Percentiles rank a stretch among this genome's conserved stretches.
Evolutionary conservation across 2,329 filamentous ascomycete species (phyloP).

Genomic region (Fusarium poae): DNA sequence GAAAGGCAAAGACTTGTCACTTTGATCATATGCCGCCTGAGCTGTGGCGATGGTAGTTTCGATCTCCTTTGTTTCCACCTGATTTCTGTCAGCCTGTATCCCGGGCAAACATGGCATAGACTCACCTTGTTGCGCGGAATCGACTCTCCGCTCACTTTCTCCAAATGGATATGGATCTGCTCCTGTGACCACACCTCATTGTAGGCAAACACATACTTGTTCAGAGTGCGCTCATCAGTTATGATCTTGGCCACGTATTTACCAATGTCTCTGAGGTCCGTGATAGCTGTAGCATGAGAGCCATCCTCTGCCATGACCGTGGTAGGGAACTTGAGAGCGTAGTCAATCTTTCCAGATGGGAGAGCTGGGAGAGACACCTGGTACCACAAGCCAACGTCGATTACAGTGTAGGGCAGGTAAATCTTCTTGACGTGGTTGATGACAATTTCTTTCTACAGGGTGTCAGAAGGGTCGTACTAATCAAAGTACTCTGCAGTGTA

Average conservation of each 20-base stretch:
- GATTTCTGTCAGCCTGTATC: neutral
- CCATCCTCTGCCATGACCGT: constrained; percentile 61
- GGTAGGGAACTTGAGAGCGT: constrained; percentile 52
- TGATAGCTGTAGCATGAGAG: constrained; percentile 58
- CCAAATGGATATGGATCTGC: constrained; percentile 60
- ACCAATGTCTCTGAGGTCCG: constrained; percentile 66
- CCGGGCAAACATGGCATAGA: neutral
- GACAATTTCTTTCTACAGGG: constrained; percentile 61
- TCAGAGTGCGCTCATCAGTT: constrained; percentile 65
- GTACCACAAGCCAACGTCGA: constrained; percentile 72
- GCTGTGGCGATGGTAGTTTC: constrained; percentile 11
- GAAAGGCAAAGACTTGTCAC: constrained; percentile 10
- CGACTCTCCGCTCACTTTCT: constrained; percentile 63
- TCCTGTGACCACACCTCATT: constrained; percentile 61
- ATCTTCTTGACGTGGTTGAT: constrained; percentile 63
- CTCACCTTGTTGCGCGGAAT: constrained; percentile 47
- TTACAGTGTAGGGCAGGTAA: constrained; percentile 66
- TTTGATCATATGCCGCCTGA: constrained; percentile 9
- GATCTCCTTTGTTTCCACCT: constrained; percentile 26
- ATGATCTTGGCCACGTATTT: constrained; percentile 65
- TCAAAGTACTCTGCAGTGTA: fast-evolving
- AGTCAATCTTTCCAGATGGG: constrained; percentile 48
- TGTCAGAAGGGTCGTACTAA: neutral
- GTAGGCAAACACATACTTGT: constrained; percentile 64
- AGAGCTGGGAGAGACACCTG: constrained; percentile 56